Conservation (phyloP, 2,329 filamentous ascomycete genomes). For the Neobulgaria alba region DNA sequence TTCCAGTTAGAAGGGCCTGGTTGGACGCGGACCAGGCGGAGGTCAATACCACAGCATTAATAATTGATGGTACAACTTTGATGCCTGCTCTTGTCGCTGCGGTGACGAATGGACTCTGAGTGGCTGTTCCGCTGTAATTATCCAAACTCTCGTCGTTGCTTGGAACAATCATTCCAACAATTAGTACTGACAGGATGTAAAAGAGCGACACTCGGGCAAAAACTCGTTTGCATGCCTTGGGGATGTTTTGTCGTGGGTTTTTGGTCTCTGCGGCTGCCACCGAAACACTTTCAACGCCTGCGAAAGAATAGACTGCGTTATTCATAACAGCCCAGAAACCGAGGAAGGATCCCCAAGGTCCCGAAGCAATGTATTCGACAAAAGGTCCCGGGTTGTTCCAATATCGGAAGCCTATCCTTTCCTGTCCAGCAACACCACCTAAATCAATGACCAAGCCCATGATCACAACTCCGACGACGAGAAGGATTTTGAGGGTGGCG, state of each 20-base stretch:
- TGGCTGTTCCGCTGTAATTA: conserved; percentile 37
- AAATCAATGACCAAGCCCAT: conserved; percentile 36
- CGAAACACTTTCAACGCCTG: conserved; percentile 35
- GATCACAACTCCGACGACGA: conserved; percentile 54
- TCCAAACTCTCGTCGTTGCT: conserved; percentile 42
- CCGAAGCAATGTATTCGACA: conserved; percentile 53
- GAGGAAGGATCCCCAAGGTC: conserved; percentile 52
- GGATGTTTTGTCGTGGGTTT: conserved; percentile 43
- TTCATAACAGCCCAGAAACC: conserved; percentile 35
- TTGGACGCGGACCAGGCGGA: conserved; percentile 64
- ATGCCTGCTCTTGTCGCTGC: conserved; percentile 61
- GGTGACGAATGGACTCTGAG: conserved; percentile 59
- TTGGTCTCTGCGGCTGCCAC: conserved; percentile 47
- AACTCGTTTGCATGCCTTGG: conserved; percentile 40
- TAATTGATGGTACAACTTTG: conserved; percentile 57
- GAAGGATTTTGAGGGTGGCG: conserved; percentile 46
- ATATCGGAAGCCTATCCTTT: conserved; percentile 49
- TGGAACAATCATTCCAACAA: conserved; percentile 48
- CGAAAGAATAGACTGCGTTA: conserved; percentile 38
- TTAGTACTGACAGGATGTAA: conserved; percentile 38
- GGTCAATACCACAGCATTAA: conserved; percentile 70
- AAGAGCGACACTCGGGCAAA: conserved; percentile 49
- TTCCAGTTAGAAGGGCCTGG: conserved; percentile 51
- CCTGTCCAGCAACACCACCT: conserved; percentile 49
- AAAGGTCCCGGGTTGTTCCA: conserved; percentile 51